Conservation (phyloP, 768 basidiomycete genomes). For the Solioccasus polychromus region DNA sequence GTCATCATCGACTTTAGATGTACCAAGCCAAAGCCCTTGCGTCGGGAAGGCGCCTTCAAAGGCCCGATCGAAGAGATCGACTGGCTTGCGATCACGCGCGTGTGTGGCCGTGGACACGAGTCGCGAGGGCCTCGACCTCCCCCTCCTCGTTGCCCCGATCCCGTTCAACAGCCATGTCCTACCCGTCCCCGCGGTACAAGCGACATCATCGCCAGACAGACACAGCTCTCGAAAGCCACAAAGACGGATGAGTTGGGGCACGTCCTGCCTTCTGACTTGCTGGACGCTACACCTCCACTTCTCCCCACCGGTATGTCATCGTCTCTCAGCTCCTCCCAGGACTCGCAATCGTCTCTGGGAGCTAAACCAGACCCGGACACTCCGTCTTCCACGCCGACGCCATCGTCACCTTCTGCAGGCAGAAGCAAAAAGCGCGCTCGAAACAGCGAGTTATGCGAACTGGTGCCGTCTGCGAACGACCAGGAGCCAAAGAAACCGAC, state of each 20-base stretch:
- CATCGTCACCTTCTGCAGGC: constrained; percentile 9
- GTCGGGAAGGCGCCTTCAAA: constrained; percentile 22
- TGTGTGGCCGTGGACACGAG: constrained; percentile 11
- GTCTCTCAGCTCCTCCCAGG: background rate
- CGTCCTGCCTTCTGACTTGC: constrained; percentile 1
- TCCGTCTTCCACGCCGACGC: background rate
- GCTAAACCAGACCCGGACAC: background rate
- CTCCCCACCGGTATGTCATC: constrained; percentile 1
- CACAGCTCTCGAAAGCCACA: background rate
- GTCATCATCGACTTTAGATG: constrained; percentile 11
- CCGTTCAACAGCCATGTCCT: background rate
- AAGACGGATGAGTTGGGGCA: constrained; percentile 13
- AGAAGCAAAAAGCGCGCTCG: constrained; percentile 18
- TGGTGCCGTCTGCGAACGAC: background rate
- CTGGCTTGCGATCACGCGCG: constrained; percentile 2
- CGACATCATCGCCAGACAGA: constrained; percentile 11
- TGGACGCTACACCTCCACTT: background rate
- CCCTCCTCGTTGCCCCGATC: constrained; percentile 13
- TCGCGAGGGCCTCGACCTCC: background rate
- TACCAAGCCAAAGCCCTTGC: constrained; percentile 12
- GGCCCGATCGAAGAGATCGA: constrained; percentile 7
- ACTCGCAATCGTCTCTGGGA: background rate
- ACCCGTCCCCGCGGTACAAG: background rate
- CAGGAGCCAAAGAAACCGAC: background rate
- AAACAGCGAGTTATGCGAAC: constrained; percentile 5